A percentile compares a stretch with the other conserved stretches of the same genome.
Conservation (phyloP, 148 eudicot species). For the Cornus controversa region DNA sequence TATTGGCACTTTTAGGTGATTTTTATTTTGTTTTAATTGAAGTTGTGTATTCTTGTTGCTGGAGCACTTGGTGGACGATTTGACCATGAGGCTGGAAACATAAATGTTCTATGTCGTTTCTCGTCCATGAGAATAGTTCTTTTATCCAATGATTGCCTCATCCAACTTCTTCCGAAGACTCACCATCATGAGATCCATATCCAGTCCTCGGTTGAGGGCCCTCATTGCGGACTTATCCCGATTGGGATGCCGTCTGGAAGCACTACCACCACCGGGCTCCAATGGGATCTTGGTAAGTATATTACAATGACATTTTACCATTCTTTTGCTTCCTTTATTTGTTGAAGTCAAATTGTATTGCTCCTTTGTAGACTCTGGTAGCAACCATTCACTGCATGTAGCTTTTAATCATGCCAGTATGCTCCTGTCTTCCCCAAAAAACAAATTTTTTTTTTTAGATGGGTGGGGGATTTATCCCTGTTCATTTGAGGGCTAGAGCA, state of each 20-base stretch:
- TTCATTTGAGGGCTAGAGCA: neutral
- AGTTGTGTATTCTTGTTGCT: constrained; percentile 79
- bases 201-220: constrained; percentile 69
- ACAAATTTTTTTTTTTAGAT: no score
- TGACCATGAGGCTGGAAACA: constrained; percentile 92
- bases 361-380: no score
- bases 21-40: constrained; percentile 18
- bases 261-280: constrained; percentile 78
- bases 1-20: neutral
- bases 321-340: neutral
- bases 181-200: constrained; percentile 74
- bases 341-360: no score
- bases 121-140: constrained; percentile 61
- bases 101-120: constrained; percentile 75
- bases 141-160: constrained; percentile 80
- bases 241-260: constrained; percentile 57
- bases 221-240: constrained; percentile 93
- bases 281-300: constrained; percentile 86
- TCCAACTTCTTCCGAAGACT: constrained; percentile 76
- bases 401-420: no score
- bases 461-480: neutral
- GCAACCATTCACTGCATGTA: no score
- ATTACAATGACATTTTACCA: neutral
- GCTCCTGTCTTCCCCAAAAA: no score
- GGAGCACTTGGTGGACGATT: constrained; percentile 98